Evolutionary conservation across 768 basidiomycete species (phyloP), one percentile per base, ranked within the genome.

Genomic region (Trametes sanguinea): DNA sequence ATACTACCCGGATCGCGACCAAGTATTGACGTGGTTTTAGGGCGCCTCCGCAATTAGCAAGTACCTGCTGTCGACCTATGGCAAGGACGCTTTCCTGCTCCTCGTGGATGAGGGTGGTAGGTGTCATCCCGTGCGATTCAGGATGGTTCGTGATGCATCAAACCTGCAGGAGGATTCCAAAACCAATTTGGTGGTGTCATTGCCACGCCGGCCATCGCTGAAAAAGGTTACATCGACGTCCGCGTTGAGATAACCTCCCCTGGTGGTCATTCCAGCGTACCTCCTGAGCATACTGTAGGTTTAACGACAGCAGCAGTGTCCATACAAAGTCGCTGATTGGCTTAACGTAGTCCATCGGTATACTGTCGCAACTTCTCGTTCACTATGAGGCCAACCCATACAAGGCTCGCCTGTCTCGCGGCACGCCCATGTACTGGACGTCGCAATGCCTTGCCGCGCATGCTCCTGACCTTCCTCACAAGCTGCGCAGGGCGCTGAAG

Each of bases 101-200:
- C 68, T 86, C n/a, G 76, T 87, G 10, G 87, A 87, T 60, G 86
- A 87, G 74, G 84, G 84, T 6, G 81, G 83, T 75, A 67, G 60
- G 61, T 64, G n/a, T 14, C 1, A 33, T 2, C 2, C 3, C 50
- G n/a, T 27, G 40, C 61, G 16, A 13, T 40, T 10, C 4, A 6
- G 10, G 11, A 4, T n/a, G 13, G 2, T 13, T 29, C 5, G 3
- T 40, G 17, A 51, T 51, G 44, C 4, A 45, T 2, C 17, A 4
- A 0, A 22, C 5, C 2, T 16, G 33, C 7, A 76, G 76, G 70
- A 57, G 70, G 69, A 35, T 76, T 67, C 52, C 45, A 42, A 7
- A 66, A 74, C 33, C 50, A 68, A 51, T 69, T 67, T 13, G 78
- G 75, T 3, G 64, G 67, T 1, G 59, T 73, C 14, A 67, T 79